A percentile compares a stretch with the other conserved stretches of the same genome.
phyloP scores from a whole-genome alignment of 495 filamentous ascomycete species.

The Penicillium antarcticum region DNA sequence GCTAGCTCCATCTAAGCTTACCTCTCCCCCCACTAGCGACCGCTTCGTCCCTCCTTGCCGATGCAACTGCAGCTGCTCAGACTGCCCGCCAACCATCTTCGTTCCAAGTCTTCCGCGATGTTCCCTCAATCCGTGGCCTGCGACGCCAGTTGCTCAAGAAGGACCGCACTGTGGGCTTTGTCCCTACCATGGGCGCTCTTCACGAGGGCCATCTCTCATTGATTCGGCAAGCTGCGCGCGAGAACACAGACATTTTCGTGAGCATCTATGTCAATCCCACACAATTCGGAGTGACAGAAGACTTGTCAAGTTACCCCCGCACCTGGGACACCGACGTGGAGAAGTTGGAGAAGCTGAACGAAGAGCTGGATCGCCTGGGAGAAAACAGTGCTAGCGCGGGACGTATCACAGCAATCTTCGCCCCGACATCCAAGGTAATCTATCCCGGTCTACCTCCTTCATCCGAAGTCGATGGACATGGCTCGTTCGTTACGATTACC shows the following conservation, averaged over 20 bases:
- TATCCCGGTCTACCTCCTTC: conserved; percentile 82
- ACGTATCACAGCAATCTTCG: conserved; percentile 76
- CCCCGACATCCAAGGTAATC: conserved; percentile 77
- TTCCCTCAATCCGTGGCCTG: conserved; percentile 66
- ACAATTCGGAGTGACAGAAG: conserved; percentile 89
- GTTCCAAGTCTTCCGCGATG: conserved; percentile 71
- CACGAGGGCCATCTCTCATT: conserved; percentile 88
- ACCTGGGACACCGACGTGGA: conserved; percentile 77
- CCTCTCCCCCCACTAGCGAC: conserved; percentile 12
- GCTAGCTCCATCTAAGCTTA: conserved; percentile 13
- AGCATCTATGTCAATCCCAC: conserved; percentile 95
- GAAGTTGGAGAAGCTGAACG: conserved; percentile 64
- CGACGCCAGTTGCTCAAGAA: conserved; percentile 65
- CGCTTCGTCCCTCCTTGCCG: conserved; percentile 26
- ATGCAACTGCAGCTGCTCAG: conserved; percentile 21
- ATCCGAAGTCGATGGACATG: conserved; percentile 71
- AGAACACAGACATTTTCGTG: conserved; percentile 83
- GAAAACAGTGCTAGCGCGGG: conserved; percentile 44
- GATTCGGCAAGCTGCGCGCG: conserved; percentile 77
- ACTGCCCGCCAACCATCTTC: conserved; percentile 26
- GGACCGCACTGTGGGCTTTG: conserved; percentile 74
- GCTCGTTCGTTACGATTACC: conserved; percentile 91
- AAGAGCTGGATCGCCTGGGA: conserved; percentile 58
- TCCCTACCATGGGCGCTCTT: conserved; percentile 96
- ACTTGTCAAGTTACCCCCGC: conserved; percentile 83